These are phyloP conservation scores for Pichia kluyveri DNA, from an alignment of 805 yeast genomes.

Conservation along the genomic window DNA sequence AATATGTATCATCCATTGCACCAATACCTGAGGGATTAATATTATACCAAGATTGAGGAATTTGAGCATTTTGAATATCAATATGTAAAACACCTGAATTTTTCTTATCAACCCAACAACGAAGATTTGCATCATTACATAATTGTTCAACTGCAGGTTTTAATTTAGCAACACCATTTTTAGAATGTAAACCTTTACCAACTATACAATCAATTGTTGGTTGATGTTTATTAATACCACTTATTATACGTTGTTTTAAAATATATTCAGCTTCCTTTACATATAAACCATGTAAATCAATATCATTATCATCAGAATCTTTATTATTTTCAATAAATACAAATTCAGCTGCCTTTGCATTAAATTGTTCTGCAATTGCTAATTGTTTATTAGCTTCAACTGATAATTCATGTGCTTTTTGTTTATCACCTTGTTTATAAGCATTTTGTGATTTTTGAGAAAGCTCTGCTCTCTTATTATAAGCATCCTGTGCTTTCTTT, in stretches of 20 bases:
- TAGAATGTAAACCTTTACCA: slow-evolving; percentile 86
- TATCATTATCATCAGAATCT: slow-evolving; percentile 78
- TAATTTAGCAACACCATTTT: slow-evolving; percentile 72
- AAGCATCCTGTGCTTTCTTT: slow-evolving; percentile 59
- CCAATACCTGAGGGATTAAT: slow-evolving; percentile 25
- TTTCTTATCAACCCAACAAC: slow-evolving; percentile 51
- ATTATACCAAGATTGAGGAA: slow-evolving; percentile 31
- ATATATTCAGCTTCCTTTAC: slow-evolving; percentile 83
- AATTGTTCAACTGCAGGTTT: slow-evolving; percentile 82
- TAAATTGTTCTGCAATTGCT: slow-evolving; percentile 55
- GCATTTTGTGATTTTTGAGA: slow-evolving; percentile 70
- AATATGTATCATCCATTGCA: slow-evolving; percentile 22
- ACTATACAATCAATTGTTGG: slow-evolving; percentile 70
- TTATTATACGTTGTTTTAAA: slow-evolving; percentile 63
- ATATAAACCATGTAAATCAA: slow-evolving; percentile 86
- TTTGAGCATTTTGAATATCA: slow-evolving; percentile 42
- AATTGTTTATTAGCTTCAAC: slow-evolving; percentile 55
- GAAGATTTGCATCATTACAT: slow-evolving; percentile 59
- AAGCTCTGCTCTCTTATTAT: slow-evolving; percentile 42
- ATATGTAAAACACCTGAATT: slow-evolving; percentile 78
- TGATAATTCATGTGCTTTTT: slow-evolving; percentile 63
- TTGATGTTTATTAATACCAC: slow-evolving; percentile 52
- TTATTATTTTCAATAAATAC: slow-evolving; percentile 83
- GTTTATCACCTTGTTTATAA: slow-evolving; percentile 64
- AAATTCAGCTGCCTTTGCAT: slow-evolving; percentile 79